These are phyloP conservation scores for Theobroma grandiflorum DNA, from an alignment of 441 rosid species.

Conservation along the genomic window DNA sequence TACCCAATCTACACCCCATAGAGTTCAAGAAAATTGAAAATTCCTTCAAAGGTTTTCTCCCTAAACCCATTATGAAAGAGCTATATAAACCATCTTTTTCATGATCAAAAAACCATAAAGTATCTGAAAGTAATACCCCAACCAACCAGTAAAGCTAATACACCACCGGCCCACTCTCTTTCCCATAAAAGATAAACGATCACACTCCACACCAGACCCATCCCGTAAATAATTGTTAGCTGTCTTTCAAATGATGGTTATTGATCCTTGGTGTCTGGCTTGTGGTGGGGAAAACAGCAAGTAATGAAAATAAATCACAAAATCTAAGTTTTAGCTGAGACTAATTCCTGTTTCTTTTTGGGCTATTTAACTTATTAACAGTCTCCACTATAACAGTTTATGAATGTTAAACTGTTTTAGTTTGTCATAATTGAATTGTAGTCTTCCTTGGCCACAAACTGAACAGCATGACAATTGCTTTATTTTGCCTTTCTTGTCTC, in stretches of 20 bases:
- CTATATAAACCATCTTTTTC: background rate
- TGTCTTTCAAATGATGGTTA: background rate
- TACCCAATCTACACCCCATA: background rate
- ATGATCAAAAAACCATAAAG: background rate
- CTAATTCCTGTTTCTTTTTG: too few species aligned
- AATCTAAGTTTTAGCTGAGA: background rate
- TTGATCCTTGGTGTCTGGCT: background rate
- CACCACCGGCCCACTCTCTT: background rate
- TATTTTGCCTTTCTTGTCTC: background rate
- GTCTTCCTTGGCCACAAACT: background rate
- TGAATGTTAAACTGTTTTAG: background rate
- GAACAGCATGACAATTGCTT: background rate
- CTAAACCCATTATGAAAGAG: background rate
- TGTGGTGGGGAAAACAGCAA: background rate
- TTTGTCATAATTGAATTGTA: too few species aligned
- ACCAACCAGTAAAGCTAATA: background rate
- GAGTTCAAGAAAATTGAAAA: background rate
- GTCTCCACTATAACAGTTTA: background rate
- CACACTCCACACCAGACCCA: background rate
- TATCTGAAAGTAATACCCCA: background rate
- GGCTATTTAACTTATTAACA: constrained; percentile 2
- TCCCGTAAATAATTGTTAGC: background rate
- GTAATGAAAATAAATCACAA: background rate
- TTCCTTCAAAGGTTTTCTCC: background rate
- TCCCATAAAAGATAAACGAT: background rate